Conservation (phyloP, 192 early-diverging fungal genomes). For the Entophlyctis luteolus region DNA sequence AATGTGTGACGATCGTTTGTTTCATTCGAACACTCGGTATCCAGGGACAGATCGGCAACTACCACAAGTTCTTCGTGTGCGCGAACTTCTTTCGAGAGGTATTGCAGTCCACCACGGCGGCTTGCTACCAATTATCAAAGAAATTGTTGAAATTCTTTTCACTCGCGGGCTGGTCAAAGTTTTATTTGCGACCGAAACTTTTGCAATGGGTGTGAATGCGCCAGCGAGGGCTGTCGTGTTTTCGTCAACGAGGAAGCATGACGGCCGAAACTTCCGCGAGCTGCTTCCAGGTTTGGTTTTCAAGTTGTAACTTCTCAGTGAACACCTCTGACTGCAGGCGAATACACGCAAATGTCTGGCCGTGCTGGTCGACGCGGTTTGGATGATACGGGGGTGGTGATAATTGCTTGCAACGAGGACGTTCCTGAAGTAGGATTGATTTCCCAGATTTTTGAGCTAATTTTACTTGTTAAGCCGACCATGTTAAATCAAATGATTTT, state of each 20-base stretch:
- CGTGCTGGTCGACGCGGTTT: slow-evolving; percentile 92
- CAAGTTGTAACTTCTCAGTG: too few species aligned
- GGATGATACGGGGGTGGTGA: slow-evolving; percentile 86
- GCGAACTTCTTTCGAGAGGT: slow-evolving; percentile 79
- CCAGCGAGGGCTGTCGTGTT: slow-evolving; percentile 93
- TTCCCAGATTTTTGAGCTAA: neutral
- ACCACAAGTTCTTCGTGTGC: slow-evolving; percentile 83
- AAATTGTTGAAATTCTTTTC: slow-evolving; percentile 97
- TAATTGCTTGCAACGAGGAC: slow-evolving; percentile 69
- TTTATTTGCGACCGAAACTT: slow-evolving; percentile 97
- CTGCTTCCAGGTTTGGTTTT: slow-evolving; percentile 69
- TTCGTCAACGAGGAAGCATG: slow-evolving; percentile 86
- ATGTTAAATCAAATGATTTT: slow-evolving; percentile 75
- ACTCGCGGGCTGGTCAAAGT: slow-evolving; percentile 82
- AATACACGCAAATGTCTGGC: slow-evolving; percentile 99
- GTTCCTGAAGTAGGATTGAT: slow-evolving; percentile 48
- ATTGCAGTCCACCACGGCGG: slow-evolving; percentile 98
- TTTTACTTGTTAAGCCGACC: slow-evolving; percentile 16
- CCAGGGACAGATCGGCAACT: slow-evolving; percentile 73
- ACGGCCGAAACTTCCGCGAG: slow-evolving; percentile 81
- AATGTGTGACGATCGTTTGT: neutral
- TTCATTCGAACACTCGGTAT: neutral
- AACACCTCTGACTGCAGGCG: too few species aligned
- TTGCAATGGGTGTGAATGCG: slow-evolving; percentile 99
- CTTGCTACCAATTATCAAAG: slow-evolving; percentile 94